Base-by-base conservation (phyloP, 2,329 filamentous ascomycete genomes). In the Ampelomyces quisqualis region DNA sequence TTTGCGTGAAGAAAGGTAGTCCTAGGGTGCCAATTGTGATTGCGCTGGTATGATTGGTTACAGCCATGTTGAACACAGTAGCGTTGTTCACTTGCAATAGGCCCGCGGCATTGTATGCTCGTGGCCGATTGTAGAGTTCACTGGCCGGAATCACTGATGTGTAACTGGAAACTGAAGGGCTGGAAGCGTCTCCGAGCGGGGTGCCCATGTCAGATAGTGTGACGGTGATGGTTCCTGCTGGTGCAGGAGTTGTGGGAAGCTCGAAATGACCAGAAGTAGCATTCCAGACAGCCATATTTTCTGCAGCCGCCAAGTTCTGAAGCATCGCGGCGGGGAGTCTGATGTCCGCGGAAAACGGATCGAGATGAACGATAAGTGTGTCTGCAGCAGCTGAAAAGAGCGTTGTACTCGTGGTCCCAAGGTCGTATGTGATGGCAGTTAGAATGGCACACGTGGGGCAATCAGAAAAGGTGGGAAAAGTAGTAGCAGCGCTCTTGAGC, bases 381-480 rank as follows among this genome's bases (percentile, higher is more conserved):
- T 53, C 50, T 4, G 34, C 43, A 7, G 34, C 13, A 19, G 26
- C 37, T 7, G 39, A 34, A 17, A 53, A 49, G 4, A 53, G 38
- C n/a, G 38, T 44, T 9, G 47, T 53, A 28, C 47, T 51, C 28
- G 29, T 46, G 8, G 45, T 39, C 10, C 47, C 47, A 31, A 32
- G 33, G 34, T 53, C 50, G 22, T 53, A 53, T 1, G 50, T 53
- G 20, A 53, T 51, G 14, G 50, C 50, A n/a, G 50, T 53, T 8
- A 53, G 32, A 14, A 51, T 39, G 9, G 50, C 50, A 38, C 50
- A 53, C 34, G 50, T 53, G 30, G 47, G 40, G 38, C 50, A 53
- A 14, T 53, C 47, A 6, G 50, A 49, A 23, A 48, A 51, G 47
- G 49, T 53, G 31, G 50, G 50, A 40, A 53, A 53, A 10, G 42